phyloP scores from a whole-genome alignment of 2,329 filamentous ascomycete species.

The Fusarium sp. region DNA sequence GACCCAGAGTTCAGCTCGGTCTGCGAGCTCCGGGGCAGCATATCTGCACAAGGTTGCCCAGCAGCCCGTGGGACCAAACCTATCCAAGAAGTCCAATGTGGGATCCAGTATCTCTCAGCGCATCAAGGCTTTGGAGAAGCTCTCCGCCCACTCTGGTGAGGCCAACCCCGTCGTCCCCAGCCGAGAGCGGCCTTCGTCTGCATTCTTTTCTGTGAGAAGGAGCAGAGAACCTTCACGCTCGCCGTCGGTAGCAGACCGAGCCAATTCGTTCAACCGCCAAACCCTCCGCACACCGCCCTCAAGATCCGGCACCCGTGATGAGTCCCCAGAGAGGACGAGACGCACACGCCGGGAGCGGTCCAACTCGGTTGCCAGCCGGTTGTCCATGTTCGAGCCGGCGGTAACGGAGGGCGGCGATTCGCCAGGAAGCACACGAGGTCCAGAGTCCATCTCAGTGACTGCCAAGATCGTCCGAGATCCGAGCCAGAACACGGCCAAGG shows the following conservation, averaged over 20 bases:
- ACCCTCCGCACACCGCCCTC: constrained; percentile 46
- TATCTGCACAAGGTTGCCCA: constrained; percentile 66
- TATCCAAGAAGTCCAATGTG: constrained; percentile 77
- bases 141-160: constrained; percentile 60
- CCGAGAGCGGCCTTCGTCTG: constrained; percentile 59
- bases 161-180: constrained; percentile 25
- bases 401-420: constrained; percentile 33
- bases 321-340: constrained; percentile 56
- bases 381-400: constrained; percentile 64
- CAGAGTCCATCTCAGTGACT: constrained; percentile 88
- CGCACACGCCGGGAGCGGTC: constrained; percentile 57
- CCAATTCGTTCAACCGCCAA: constrained; percentile 51
- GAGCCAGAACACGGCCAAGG: constrained; percentile 53
- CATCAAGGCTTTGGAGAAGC: constrained; percentile 91
- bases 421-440: constrained; percentile 53
- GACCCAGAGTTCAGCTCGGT: constrained; percentile 59
- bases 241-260: constrained; percentile 58
- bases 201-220: constrained; percentile 70
- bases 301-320: constrained; percentile 54
- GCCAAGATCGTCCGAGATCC: constrained; percentile 82
- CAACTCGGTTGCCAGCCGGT: constrained; percentile 64
- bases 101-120: constrained; percentile 93
- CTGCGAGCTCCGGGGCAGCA: constrained; percentile 67
- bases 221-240: constrained; percentile 56
- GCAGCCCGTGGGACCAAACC: constrained; percentile 59